phyloP scores from a whole-genome alignment of 345 rosid genomes.

The Populus simonii region DNA sequence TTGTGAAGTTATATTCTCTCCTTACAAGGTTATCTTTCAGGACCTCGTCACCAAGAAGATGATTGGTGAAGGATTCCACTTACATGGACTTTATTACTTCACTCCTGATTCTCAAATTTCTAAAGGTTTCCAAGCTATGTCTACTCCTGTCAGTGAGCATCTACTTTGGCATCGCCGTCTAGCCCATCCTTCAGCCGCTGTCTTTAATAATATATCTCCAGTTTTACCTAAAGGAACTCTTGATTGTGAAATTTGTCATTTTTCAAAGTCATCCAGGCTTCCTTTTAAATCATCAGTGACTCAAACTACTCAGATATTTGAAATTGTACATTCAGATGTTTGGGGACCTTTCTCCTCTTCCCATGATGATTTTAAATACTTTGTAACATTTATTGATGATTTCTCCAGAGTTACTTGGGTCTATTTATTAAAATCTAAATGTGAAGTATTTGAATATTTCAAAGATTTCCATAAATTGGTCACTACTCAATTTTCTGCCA shows the following conservation, averaged over 20 bases:
- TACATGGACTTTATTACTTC: neutral
- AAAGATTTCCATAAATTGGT: neutral
- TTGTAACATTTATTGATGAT: neutral
- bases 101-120: no score
- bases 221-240: neutral
- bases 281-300: neutral
- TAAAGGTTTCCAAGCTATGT: neutral
- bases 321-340: neutral
- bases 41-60: no score
- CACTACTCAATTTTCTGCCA: neutral
- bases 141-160: no score
- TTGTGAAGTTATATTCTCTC: no score
- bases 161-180: neutral
- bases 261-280: neutral
- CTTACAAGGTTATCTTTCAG: neutral
- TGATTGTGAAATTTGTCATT: neutral
- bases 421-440: neutral
- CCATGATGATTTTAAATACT: neutral
- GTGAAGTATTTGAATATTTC: neutral
- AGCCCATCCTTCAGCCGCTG: neutral
- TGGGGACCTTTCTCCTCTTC: no score
- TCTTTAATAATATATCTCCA: neutral
- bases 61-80: neutral
- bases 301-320: neutral
- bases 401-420: neutral